Evolutionary conservation across 2,329 filamentous ascomycete genomes (phyloP).

Genomic region (Trichoderma aggressivum): DNA sequence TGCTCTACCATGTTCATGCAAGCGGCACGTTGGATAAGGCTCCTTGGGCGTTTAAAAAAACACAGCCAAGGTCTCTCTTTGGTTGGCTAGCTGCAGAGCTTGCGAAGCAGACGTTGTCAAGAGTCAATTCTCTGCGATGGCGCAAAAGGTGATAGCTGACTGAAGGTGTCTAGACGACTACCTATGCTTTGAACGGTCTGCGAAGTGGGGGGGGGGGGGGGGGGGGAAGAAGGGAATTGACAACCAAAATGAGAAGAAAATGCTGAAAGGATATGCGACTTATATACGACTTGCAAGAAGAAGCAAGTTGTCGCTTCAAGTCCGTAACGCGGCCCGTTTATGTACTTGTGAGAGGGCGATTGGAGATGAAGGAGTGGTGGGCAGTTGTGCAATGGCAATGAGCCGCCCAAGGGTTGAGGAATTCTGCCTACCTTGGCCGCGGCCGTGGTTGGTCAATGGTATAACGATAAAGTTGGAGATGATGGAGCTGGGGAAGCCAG

Average conservation of each 20-base stretch:
- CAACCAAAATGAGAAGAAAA: neutral
- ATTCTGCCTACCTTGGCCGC: slow-evolving; percentile 31
- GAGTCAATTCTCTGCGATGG: neutral
- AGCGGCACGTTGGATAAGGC: neutral
- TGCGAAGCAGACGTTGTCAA: neutral
- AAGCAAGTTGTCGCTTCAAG: slow-evolving; percentile 20
- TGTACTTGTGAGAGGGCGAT: slow-evolving; percentile 6
- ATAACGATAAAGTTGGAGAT: slow-evolving; percentile 12
- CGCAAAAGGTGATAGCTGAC: neutral
- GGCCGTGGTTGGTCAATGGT: slow-evolving; percentile 26
- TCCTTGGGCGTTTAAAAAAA: slow-evolving; percentile 13
- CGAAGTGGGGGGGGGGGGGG: neutral
- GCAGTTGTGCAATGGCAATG: slow-evolving; percentile 24
- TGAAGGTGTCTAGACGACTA: neutral
- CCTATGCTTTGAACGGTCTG: neutral
- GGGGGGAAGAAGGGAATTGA: neutral
- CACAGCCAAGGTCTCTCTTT: neutral
- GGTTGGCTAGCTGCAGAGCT: neutral
- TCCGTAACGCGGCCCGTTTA: slow-evolving; percentile 27
- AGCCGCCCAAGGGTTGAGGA: slow-evolving; percentile 18
- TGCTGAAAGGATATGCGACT: neutral
- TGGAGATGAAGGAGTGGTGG: slow-evolving; percentile 20
- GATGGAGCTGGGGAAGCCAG: slow-evolving; percentile 20
- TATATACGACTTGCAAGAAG: neutral
- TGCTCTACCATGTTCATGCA: slow-evolving; percentile 36